Base-by-base conservation (phyloP, 495 filamentous ascomycete species). In the Bryoglossum gracile region DNA sequence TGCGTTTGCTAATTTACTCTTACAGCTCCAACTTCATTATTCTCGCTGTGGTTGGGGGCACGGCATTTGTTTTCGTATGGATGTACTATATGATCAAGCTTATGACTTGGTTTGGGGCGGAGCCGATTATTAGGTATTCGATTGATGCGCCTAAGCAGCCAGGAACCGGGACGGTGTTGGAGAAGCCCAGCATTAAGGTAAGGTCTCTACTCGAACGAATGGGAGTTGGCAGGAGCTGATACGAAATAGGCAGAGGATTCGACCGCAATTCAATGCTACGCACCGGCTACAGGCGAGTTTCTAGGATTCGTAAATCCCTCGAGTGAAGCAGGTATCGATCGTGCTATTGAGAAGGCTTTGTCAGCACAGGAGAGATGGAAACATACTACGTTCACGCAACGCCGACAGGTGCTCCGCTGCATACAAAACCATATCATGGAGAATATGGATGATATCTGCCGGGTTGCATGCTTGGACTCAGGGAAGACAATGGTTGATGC, bases 401-500 rank as follows among this genome's bases (percentile, higher is more conserved):
- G 92, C 40, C 74, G 87, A 54, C 82, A 75, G 60, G 86, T 97
- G 16, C 71, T 99, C 28, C 80, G 82, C 39, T 87, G 89, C 17
- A 65, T 99, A 54, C 69, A 94, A 42, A 87, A 86, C 69, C 82
- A 78, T 51, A 74, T 97, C 17, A 77, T 99, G 46, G 85, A 94
- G 47, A 85, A 97, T 65, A 89, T 95, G 64, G 86, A 94, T 43
- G 71, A 78, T 25, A 92, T 99, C 53, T 89, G 86, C 46, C 78
- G 77, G 11, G 80, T 86, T 18, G 89, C 90, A 40, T 96, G 90
- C 60, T 73, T 95, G 13, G 92, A 99, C 68, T 92, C 87, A n/a
- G 92, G 92, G 42, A 99, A 99, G 68, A 95, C 94, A 4, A 85
- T 87, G 70, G 80, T 96, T 22, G 92, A 99, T 62, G 91, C 90